Conservation (phyloP, 1,284 basidiomycete species). For the Malassezia restricta region DNA sequence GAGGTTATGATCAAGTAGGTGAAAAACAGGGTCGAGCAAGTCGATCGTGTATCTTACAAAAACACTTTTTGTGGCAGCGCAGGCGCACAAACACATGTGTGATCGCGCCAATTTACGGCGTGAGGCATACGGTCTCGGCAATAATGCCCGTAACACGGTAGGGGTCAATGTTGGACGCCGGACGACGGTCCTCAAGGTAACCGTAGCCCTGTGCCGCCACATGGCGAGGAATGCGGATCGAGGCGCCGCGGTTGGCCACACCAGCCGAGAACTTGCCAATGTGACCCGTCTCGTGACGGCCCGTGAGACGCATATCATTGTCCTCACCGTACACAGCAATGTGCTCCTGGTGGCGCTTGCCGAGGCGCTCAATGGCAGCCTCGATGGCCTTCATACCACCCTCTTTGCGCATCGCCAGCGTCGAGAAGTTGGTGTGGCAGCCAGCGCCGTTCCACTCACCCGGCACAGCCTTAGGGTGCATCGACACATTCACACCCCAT, state of each 20-base stretch:
- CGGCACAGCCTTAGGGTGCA: constrained; percentile 96
- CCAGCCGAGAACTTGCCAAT: constrained; percentile 85
- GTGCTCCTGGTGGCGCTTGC: constrained; percentile 48
- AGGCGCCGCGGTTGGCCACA: constrained; percentile 84
- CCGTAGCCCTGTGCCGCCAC: constrained; percentile 83
- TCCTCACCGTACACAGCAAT: constrained; percentile 46
- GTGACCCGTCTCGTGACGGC: constrained; percentile 71
- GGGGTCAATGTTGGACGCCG: constrained; percentile 86
- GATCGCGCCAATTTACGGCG: background rate
- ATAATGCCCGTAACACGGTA: constrained; percentile 55
- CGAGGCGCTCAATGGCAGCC: constrained; percentile 62
- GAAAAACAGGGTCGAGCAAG: too few relatives aligned
- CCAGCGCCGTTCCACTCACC: constrained; percentile 99
- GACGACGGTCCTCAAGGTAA: constrained; percentile 55
- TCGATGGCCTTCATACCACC: constrained; percentile 83
- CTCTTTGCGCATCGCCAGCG: constrained; percentile 31
- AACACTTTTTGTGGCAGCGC: too few relatives aligned
- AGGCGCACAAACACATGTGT: too few relatives aligned
- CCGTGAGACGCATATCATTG: constrained; percentile 45
- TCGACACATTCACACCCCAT: constrained; percentile 86
- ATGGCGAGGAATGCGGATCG: constrained; percentile 65
- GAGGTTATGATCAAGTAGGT: too few relatives aligned
- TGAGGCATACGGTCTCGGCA: constrained; percentile 59
- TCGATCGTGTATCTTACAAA: too few relatives aligned
- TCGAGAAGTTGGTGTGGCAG: constrained; percentile 52